Evolutionary conservation across 2,329 filamentous ascomycete genomes (phyloP).

Genomic region (Aspergillus caelatus): DNA sequence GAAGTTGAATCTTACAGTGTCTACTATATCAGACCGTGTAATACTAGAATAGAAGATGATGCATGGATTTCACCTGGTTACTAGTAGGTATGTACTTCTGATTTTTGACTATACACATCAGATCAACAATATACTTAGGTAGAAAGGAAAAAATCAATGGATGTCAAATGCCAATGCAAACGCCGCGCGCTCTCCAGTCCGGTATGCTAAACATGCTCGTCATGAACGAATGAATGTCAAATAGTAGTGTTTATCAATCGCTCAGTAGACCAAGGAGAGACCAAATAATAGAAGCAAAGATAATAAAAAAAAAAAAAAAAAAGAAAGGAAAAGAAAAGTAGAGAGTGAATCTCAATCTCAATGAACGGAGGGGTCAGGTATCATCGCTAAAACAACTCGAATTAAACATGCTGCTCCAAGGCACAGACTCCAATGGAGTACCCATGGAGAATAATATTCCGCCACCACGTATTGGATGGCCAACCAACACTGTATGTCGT

Average conservation of each 20-base stretch:
- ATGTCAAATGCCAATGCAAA: background rate
- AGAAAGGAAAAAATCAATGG: background rate
- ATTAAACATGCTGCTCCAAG: background rate
- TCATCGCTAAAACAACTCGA: constrained; percentile 5
- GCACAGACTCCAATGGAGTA: background rate
- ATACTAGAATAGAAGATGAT: too few species aligned
- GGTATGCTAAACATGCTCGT: background rate
- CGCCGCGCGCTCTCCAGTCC: background rate
- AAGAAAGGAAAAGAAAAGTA: too few species aligned
- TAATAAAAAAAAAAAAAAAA: background rate
- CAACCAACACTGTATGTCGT: background rate
- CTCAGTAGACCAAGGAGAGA: background rate
- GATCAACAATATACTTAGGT: background rate
- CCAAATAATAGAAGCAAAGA: background rate
- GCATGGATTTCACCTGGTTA: background rate
- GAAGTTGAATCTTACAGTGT: too few species aligned
- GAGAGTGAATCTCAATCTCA: background rate
- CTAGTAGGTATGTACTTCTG: background rate
- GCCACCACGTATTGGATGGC: background rate
- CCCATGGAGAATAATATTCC: background rate
- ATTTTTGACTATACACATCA: background rate
- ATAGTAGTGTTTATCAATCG: background rate
- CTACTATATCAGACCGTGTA: too few species aligned
- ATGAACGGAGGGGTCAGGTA: constrained; percentile 9
- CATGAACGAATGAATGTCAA: background rate